These are phyloP conservation scores for Phaeophleospora eucalypticola DNA, from an alignment of 2,329 filamentous ascomycete genomes.

Conservation along the genomic window DNA sequence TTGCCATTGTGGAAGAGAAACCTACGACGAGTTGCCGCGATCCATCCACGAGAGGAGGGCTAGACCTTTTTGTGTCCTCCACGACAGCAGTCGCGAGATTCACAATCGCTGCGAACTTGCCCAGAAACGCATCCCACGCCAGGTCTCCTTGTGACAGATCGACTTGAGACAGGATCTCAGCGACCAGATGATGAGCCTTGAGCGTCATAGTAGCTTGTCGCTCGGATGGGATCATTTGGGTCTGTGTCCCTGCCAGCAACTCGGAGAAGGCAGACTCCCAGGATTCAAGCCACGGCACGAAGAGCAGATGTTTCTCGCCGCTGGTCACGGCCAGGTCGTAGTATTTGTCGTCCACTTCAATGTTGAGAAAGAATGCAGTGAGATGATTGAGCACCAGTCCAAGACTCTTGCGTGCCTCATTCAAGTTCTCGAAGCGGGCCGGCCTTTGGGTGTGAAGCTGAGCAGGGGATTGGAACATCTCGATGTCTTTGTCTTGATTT, in stretches of 20 bases:
- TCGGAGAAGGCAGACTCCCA: conserved; percentile 23
- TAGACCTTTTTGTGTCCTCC: conserved; percentile 9
- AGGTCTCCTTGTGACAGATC: conserved; percentile 22
- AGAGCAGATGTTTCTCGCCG: conserved; percentile 21
- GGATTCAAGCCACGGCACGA: conserved; percentile 17
- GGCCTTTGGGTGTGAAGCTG: conserved; percentile 10
- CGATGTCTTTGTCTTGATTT: conserved; percentile 18
- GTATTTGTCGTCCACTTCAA: conserved; percentile 24
- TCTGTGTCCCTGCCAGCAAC: conserved; percentile 12
- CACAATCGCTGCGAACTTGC: conserved; percentile 22
- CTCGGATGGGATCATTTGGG: conserved; percentile 10
- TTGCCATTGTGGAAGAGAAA: conserved; percentile 14
- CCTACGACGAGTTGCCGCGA: conserved; percentile 19
- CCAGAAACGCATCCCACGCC: conserved; percentile 22
- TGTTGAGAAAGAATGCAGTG: conserved; percentile 21
- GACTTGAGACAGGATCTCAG: conserved; percentile 20
- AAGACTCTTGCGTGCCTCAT: conserved; percentile 17
- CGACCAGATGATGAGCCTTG: conserved; percentile 25
- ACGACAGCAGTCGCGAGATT: conserved; percentile 21
- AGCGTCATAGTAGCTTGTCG: conserved; percentile 23
- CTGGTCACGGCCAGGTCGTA: conserved; percentile 20
- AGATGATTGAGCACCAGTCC: conserved; percentile 20
- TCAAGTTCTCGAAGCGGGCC: conserved; percentile 11
- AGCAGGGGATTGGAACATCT: conserved; percentile 3
- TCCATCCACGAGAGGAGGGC: conserved; percentile 13